phyloP scores from a whole-genome alignment of 2,329 filamentous ascomycete genomes.

The Bipolaris gigantea region DNA sequence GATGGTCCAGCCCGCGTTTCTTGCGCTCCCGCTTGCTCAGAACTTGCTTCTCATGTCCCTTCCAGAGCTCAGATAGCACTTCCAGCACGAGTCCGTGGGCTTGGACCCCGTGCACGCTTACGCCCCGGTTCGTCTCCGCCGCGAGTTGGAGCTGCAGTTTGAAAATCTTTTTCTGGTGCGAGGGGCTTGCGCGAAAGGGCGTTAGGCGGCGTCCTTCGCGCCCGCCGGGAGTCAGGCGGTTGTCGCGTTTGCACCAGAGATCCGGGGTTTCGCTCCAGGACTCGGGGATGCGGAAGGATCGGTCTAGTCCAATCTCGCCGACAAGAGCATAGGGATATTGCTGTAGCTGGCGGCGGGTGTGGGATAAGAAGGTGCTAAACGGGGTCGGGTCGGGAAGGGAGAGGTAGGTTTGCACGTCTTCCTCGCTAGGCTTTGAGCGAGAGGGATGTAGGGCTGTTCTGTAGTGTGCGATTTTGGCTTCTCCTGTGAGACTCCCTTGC shows the following conservation, averaged over 20 bases:
- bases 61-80: slow-evolving; percentile 66
- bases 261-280: slow-evolving; percentile 48
- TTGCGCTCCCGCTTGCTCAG: slow-evolving; percentile 61
- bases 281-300: slow-evolving; percentile 72
- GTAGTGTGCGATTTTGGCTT: slow-evolving; percentile 63
- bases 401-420: slow-evolving; percentile 49
- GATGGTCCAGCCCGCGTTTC: slow-evolving; percentile 25
- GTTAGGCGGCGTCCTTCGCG: slow-evolving; percentile 70
- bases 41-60: slow-evolving; percentile 66
- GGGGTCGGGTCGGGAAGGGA: slow-evolving; percentile 63
- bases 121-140: slow-evolving; percentile 64
- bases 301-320: slow-evolving; percentile 78
- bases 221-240: slow-evolving; percentile 65
- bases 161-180: slow-evolving; percentile 70
- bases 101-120: slow-evolving; percentile 74
- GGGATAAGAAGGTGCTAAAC: slow-evolving; percentile 60
- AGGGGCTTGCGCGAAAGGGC: slow-evolving; percentile 66
- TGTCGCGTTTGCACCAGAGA: slow-evolving; percentile 49
- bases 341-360: slow-evolving; percentile 60
- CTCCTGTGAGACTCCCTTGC: slow-evolving; percentile 52
- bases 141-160: slow-evolving; percentile 71
- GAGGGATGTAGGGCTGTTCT: slow-evolving; percentile 62
- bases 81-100: slow-evolving; percentile 73
- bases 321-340: slow-evolving; percentile 66
- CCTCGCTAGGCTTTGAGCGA: slow-evolving; percentile 25